Percentiles rank a stretch among this genome's conserved stretches.
Evolutionary conservation across 192 early-diverging fungal species (phyloP).

Genomic region (Coemansia sp.): DNA sequence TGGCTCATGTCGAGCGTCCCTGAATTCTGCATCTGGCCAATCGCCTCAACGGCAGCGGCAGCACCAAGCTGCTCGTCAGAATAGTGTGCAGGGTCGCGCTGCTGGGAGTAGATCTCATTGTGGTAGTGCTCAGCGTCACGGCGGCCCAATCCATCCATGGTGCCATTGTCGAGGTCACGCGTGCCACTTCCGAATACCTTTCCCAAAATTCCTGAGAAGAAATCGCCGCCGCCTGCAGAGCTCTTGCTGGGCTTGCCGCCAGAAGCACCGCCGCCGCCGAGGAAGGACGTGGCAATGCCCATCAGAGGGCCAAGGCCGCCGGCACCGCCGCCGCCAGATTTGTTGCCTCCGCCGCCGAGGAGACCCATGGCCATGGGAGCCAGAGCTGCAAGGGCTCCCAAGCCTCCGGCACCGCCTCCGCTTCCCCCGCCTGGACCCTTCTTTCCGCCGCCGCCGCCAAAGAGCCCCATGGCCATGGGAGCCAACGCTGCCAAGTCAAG

Average conservation of each 20-base stretch:
- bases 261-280: constrained; percentile 17
- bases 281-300: constrained; percentile 45
- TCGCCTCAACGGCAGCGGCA: constrained; percentile 39
- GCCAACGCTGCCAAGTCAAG: constrained; percentile 43
- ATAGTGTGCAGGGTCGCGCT: not conserved
- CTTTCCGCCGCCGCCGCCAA: constrained; percentile 37
- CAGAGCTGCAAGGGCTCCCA: constrained; percentile 44
- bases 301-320: constrained; percentile 39
- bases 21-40: constrained; percentile 21
- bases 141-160: constrained; percentile 21
- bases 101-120: constrained; percentile 25
- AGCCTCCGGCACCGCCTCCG: constrained; percentile 26
- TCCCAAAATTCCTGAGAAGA: constrained; percentile 46
- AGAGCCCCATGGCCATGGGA: constrained; percentile 28
- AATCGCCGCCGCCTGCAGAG: constrained; percentile 24
- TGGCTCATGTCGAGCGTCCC: constrained; percentile 1
- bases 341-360: constrained; percentile 24
- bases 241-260: constrained; percentile 5
- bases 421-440: constrained; percentile 5
- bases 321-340: constrained; percentile 21
- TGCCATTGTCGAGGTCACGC: constrained; percentile 33
- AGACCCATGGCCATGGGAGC: constrained; percentile 44
- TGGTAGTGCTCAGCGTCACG: constrained; percentile 24
- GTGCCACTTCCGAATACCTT: constrained; percentile 48
- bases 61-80: constrained; percentile 46